Conservation (phyloP, 1,139 yeast species). For the Hyphopichia khmerensis region DNA sequence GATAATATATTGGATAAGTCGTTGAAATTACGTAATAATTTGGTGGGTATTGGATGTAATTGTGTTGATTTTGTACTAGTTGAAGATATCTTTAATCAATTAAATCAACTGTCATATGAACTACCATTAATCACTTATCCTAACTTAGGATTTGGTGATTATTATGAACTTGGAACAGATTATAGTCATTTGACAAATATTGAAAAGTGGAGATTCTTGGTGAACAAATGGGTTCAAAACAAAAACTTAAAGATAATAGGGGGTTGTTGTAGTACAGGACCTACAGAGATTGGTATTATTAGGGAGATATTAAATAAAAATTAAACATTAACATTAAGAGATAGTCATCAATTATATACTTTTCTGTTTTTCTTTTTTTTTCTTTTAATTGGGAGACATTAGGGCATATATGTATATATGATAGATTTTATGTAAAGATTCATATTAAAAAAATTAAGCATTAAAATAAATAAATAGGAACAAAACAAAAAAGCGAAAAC, state of each 20-base stretch:
- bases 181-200: conserved; percentile 5
- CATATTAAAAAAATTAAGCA: not conserved
- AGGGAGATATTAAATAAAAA: not conserved
- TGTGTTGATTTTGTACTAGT: conserved; percentile 33
- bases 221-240: conserved; percentile 30
- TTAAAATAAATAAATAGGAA: too few relatives aligned
- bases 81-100: conserved; percentile 15
- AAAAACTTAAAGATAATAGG: conserved; percentile 45
- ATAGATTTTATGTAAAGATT: too few relatives aligned
- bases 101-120: conserved; percentile 11
- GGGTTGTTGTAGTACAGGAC: conserved; percentile 60
- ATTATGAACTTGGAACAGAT: conserved; percentile 10
- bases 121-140: conserved; percentile 36
- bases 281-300: conserved; percentile 32
- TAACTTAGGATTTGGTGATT: conserved; percentile 35
- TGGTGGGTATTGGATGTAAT: conserved; percentile 40
- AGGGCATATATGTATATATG: too few relatives aligned
- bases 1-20: conserved; percentile 11
- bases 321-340: not conserved
- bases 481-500: too few relatives aligned
- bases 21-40: conserved; percentile 10
- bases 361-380: too few relatives aligned
- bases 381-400: too few relatives aligned
- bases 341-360: not conserved
- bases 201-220: conserved; percentile 28